These are phyloP conservation scores for Sphaerobolus stellatus DNA, from an alignment of 1,284 basidiomycete species.

Conservation along the genomic window DNA sequence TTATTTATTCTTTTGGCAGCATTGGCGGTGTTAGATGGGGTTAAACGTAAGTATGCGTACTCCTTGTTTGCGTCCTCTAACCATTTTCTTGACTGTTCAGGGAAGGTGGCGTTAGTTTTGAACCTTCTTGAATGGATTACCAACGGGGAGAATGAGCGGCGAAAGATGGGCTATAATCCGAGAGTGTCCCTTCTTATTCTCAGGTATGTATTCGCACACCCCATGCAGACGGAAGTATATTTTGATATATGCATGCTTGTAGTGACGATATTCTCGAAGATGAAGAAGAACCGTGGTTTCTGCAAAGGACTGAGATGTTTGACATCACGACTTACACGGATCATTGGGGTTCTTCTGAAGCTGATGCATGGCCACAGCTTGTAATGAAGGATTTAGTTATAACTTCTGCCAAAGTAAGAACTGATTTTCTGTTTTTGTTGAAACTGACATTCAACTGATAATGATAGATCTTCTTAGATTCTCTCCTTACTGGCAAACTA, in stretches of 20 bases:
- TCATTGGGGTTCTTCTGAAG: conserved; percentile 16
- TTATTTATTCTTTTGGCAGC: conserved; percentile 3
- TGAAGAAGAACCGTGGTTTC: conserved; percentile 6
- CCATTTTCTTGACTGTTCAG: conserved; percentile 6
- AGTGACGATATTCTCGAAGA: too few relatives aligned
- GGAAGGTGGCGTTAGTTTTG: conserved; percentile 9
- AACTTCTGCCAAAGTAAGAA: conserved; percentile 36
- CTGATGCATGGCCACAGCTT: conserved; percentile 29
- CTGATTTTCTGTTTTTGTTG: not conserved
- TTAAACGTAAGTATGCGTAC: conserved; percentile 11
- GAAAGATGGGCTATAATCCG: not conserved
- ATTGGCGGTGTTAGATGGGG: conserved; percentile 16
- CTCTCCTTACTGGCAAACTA: conserved; percentile 31
- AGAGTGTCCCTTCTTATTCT: conserved; percentile 10
- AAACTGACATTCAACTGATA: too few relatives aligned
- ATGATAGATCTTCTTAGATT: conserved; percentile 33
- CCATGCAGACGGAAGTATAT: not conserved
- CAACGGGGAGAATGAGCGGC: conserved; percentile 1
- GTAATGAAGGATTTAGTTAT: conserved; percentile 39
- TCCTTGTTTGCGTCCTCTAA: not conserved
- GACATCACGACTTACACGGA: conserved; percentile 22
- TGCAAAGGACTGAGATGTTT: conserved; percentile 3
- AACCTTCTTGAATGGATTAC: conserved; percentile 13
- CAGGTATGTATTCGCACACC: not conserved
- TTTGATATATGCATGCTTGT: too few relatives aligned